Evolutionary conservation across 2,329 filamentous ascomycete species (phyloP).

Genomic region (Claviceps sp.): DNA sequence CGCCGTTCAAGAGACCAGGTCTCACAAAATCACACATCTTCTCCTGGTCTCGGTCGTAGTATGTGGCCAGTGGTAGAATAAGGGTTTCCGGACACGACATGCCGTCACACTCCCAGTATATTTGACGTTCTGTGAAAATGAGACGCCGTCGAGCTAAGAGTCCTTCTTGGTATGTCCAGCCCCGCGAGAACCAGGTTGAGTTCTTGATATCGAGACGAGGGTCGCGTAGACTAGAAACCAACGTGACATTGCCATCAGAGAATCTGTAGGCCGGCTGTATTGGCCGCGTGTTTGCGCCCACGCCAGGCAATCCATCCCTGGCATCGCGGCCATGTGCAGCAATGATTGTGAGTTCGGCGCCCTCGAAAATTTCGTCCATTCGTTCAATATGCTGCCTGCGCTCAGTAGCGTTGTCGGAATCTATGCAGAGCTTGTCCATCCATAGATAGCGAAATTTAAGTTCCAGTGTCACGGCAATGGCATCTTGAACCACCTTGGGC

Average conservation of each 20-base stretch:
- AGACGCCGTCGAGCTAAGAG: slow-evolving; percentile 22
- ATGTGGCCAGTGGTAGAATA: slow-evolving; percentile 17
- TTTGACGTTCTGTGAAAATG: slow-evolving; percentile 25
- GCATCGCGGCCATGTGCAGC: slow-evolving; percentile 22
- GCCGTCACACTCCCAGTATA: slow-evolving; percentile 26
- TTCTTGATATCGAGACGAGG: slow-evolving; percentile 16
- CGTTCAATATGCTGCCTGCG: slow-evolving; percentile 18
- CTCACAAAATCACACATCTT: slow-evolving; percentile 23
- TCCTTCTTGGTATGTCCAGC: slow-evolving; percentile 28
- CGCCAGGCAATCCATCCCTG: slow-evolving; percentile 21
- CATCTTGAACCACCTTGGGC: slow-evolving; percentile 20
- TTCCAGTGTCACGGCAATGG: slow-evolving; percentile 16
- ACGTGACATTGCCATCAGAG: slow-evolving; percentile 17
- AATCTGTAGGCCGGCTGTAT: slow-evolving; percentile 20
- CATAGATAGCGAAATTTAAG: slow-evolving; percentile 24
- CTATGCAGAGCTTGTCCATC: slow-evolving; percentile 25
- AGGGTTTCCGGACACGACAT: slow-evolving; percentile 24
- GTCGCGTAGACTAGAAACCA: slow-evolving; percentile 20
- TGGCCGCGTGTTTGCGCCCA: slow-evolving; percentile 15
- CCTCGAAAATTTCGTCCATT: slow-evolving; percentile 25
- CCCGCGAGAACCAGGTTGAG: slow-evolving; percentile 22
- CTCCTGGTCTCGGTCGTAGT: slow-evolving; percentile 19
- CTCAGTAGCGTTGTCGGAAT: slow-evolving; percentile 11
- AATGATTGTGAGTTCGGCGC: slow-evolving; percentile 23
- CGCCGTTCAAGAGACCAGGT: slow-evolving; percentile 21